Percentiles rank a stretch among this genome's conserved stretches.
phyloP scores from a whole-genome alignment of 768 basidiomycete genomes.

The Suillus bovinus region DNA sequence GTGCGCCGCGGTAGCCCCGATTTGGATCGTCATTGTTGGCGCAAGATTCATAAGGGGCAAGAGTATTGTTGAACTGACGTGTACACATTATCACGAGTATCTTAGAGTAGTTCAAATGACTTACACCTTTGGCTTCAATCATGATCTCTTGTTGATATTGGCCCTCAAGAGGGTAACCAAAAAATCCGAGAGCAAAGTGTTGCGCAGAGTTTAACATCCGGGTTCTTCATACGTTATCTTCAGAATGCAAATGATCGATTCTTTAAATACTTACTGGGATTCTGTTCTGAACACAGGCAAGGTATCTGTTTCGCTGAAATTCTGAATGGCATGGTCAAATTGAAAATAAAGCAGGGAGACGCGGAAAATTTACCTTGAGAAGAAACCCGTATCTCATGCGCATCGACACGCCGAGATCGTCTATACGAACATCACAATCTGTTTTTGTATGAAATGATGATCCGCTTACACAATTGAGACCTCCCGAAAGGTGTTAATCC shows the following conservation, averaged over 20 bases:
- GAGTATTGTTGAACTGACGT: slow-evolving; percentile 48
- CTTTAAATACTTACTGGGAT: slow-evolving; percentile 37
- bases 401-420: slow-evolving; percentile 43
- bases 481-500: slow-evolving; percentile 83
- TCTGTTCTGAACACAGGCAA: slow-evolving; percentile 56
- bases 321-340: slow-evolving; percentile 25
- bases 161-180: slow-evolving; percentile 44
- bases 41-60: slow-evolving; percentile 49
- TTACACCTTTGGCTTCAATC: slow-evolving; percentile 37
- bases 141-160: slow-evolving; percentile 48
- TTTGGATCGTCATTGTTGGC: slow-evolving; percentile 48
- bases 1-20: slow-evolving; percentile 53
- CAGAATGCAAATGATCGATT: neutral
- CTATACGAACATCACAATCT: slow-evolving; percentile 19
- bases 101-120: slow-evolving; percentile 19
- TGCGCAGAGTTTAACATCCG: slow-evolving; percentile 54
- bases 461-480: slow-evolving; percentile 68
- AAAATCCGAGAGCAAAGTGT: slow-evolving; percentile 55
- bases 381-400: slow-evolving; percentile 45
- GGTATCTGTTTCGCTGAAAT: slow-evolving; percentile 37
- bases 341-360: slow-evolving; percentile 22
- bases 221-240: slow-evolving; percentile 29
- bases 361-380: slow-evolving; percentile 29
- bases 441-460: neutral
- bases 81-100: neutral